Evolutionary conservation across 2,329 filamentous ascomycete species (phyloP), one percentile per base, ranked within the genome.

Genomic region (Dothiorella sarmentorum): DNA sequence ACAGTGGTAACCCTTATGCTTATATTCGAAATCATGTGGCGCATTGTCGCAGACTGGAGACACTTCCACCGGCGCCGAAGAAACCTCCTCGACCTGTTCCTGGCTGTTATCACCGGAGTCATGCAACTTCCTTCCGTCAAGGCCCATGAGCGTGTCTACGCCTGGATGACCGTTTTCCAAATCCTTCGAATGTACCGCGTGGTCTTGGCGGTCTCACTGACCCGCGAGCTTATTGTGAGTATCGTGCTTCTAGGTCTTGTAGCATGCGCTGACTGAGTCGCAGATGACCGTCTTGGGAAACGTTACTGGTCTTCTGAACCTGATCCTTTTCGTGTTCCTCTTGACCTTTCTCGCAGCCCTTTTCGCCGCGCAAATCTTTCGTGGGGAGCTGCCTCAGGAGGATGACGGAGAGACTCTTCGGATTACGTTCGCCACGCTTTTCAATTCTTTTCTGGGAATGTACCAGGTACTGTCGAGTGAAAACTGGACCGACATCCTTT

Each of bases 401-500:
- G 84, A 90, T 63, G 71, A 75, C n/a, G 88, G 85, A 2, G 77
- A 88, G 2, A 74, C 82, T 2, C 85, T 89, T 61, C 75, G 82
- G 20, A 84, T 94, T 40, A 89, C 90, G 0, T 99, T 99, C 71
- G 86, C 85, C 69, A 90, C 90, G 37, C 94, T 99, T 33, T 99
- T 88, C 78, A 97, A 97, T 69, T 89, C 91, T 0, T 99, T 99
- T 69, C 79, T 99, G 15, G 94, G 92, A 59, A 97, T 99, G 91
- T 99, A 99, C 70, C 91, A 97, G 74, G 85, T 99, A 27, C 78
- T 99, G 43, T 97, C 94, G 9, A 97, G 91, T 67, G 94, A 99
- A 71, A 91, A 96, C 68, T 99, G 94, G 94, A 99, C 95, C 0
- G 76, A 76, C 0, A 89, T 97, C 44, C 75, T 99, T 59, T 99